phyloP scores from a whole-genome alignment of 129 eudicot genomes.

The Erigeron canadensis region DNA sequence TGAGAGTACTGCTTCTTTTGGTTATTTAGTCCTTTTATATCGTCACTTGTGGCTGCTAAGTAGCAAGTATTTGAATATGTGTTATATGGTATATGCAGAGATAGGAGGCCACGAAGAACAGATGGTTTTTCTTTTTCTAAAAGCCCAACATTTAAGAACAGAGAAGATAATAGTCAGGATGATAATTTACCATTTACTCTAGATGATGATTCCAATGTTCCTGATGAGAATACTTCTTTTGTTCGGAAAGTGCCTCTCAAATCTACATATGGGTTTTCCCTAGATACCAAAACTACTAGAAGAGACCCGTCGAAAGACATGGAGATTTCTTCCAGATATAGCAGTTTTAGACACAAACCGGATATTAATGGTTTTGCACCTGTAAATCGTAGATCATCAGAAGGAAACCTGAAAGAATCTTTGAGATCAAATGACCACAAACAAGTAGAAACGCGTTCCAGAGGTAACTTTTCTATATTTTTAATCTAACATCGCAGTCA shows the following conservation, averaged over 20 bases:
- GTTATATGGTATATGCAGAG: slow-evolving; percentile 37
- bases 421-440: slow-evolving; percentile 40
- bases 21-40: not conserved
- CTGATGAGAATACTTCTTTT: slow-evolving; percentile 59
- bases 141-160: slow-evolving; percentile 39
- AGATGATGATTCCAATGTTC: slow-evolving; percentile 68
- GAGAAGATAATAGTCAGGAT: slow-evolving; percentile 64
- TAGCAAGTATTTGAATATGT: slow-evolving; percentile 10
- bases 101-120: slow-evolving; percentile 41
- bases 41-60: not conserved
- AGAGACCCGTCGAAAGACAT: slow-evolving; percentile 40
- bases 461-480: slow-evolving; percentile 44
- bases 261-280: slow-evolving; percentile 65
- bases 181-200: slow-evolving; percentile 77
- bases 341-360: slow-evolving; percentile 35
- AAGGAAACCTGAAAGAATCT: slow-evolving; percentile 57
- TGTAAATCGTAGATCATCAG: slow-evolving; percentile 48
- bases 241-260: slow-evolving; percentile 48
- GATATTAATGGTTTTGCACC: slow-evolving; percentile 38
- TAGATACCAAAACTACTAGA: slow-evolving; percentile 39
- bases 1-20: not conserved
- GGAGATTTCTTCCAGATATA: slow-evolving; percentile 45
- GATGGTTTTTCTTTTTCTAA: slow-evolving; percentile 47
- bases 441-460: slow-evolving; percentile 36
- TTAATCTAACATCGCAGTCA: not conserved